Base-by-base conservation (phyloP, 257 asterid species). In the Mentha longifolia region DNA sequence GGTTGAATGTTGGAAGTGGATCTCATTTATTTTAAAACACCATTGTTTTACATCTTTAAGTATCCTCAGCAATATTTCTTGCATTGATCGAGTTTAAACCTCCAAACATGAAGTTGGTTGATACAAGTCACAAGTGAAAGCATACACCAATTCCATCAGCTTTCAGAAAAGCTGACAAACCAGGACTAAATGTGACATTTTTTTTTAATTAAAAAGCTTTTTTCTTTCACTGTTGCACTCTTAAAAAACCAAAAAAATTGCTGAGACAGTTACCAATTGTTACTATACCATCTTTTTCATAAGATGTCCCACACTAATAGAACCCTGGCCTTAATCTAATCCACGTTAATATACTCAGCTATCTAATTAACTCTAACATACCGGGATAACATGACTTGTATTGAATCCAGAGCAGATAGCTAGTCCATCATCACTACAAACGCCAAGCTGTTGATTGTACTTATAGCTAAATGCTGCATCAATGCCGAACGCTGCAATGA, bases 391-490 rank as follows among this genome's bases (percentile, higher is more conserved):
- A 81, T 91, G 99, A 72, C 88, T 86, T 41, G 96, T 94, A 82
- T 80, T 89, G 68, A 94, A 94, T 62, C 99, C 99, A 19, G 99
- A 88, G 84, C 91, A 83, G 74, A 94, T 77, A 50, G 88, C 99
- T 67, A 94, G 96, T 49, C 99, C 99, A 72, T 85, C 89, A 35
- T 61, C 83, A 56, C 80, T 75, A 76, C 97, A 94, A 56, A 85
- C 68, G 58, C 98, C 98, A 67, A 81, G 89, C 61, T 82, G 86
- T 72, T 88, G 91, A 78, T 94, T 94, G 85, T 88, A 84, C 84
- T 87, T 89, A 73, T 91, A 94, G 85, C 97, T 94, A 84, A 94
- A 94, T 56, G 93, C 98, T 61, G 95, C 93, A 83, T 94, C 99
- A 61, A 89, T 85, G 52, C 99, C 99, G 79, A 87, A 94, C 55